phyloP scores from a whole-genome alignment of 768 basidiomycete genomes.

The Tylopilus rubrobrunneus region DNA sequence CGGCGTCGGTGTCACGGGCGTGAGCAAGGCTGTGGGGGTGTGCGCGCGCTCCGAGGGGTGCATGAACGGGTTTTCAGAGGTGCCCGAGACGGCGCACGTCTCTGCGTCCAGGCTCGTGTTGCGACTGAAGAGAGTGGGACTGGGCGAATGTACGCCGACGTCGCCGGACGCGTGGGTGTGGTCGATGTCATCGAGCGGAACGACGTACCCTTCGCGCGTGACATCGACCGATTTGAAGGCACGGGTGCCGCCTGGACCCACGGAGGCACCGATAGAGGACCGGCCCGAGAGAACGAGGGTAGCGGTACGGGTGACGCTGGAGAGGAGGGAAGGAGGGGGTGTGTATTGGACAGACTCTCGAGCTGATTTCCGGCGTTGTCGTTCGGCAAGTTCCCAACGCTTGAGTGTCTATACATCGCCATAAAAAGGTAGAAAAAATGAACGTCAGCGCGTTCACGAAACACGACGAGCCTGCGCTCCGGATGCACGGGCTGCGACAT shows the following conservation, averaged over 20 bases:
- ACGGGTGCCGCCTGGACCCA: conserved; percentile 32
- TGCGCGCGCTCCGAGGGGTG: conserved; percentile 22
- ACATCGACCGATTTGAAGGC: conserved; percentile 49
- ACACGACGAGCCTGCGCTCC: not conserved
- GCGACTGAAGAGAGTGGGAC: conserved; percentile 18
- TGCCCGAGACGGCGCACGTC: not conserved
- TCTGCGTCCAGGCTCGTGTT: conserved; percentile 9
- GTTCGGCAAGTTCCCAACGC: conserved; percentile 75
- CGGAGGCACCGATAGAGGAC: conserved; percentile 31
- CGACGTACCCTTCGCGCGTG: conserved; percentile 26
- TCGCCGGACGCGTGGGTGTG: conserved; percentile 32
- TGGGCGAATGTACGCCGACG: conserved; percentile 32
- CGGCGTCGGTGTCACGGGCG: conserved; percentile 1
- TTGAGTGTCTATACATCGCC: conserved; percentile 54
- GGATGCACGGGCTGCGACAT: not conserved
- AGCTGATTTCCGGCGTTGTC: conserved; percentile 68
- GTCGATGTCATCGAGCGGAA: conserved; percentile 54
- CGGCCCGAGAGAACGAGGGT: conserved; percentile 52
- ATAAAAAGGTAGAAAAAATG: not conserved
- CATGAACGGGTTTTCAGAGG: conserved; percentile 44
- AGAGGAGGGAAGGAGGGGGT: conserved; percentile 44
- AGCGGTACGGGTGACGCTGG: conserved; percentile 56
- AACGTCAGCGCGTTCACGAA: conserved; percentile 2
- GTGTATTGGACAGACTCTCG: conserved; percentile 46
- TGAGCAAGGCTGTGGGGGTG: not conserved